Evolutionary conservation across 352 stramenopile species (phyloP).

Genomic region (Globisporangium megalacanthum): DNA sequence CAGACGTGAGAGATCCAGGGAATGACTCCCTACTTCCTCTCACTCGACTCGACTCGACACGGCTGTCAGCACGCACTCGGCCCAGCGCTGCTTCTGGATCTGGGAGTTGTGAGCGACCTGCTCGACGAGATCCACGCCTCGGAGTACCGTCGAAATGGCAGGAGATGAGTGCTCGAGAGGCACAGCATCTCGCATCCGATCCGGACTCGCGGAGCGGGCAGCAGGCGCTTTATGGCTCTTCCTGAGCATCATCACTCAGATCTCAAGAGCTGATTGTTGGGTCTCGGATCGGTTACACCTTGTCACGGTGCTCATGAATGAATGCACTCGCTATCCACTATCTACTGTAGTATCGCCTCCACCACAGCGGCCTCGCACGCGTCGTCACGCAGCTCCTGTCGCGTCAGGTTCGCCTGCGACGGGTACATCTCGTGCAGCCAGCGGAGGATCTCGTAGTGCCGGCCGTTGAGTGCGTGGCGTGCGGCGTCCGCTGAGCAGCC

Average conservation of each 20-base stretch:
- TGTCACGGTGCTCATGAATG: no score
- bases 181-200: no score
- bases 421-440: constrained; percentile 9
- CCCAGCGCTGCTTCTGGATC: constrained; percentile 50
- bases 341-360: neutral
- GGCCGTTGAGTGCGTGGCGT: constrained; percentile 8
- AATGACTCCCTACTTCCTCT: no score
- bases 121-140: constrained; percentile 45
- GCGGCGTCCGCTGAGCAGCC: constrained; percentile 6
- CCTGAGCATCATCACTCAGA: no score
- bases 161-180: no score
- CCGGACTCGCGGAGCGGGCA: no score
- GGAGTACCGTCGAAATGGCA: constrained; percentile 9
- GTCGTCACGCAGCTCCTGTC: neutral
- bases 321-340: no score
- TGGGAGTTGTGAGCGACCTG: constrained; percentile 36
- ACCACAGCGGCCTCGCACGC: constrained; percentile 2
- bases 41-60: no score
- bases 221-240: no score
- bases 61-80: constrained; percentile 26
- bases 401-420: neutral
- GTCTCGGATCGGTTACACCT: no score
- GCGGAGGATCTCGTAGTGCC: constrained; percentile 11
- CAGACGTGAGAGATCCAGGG: neutral
- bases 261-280: no score